phyloP scores from a whole-genome alignment of 2,329 filamentous ascomycete genomes.

The Microcyclospora pomicola region DNA sequence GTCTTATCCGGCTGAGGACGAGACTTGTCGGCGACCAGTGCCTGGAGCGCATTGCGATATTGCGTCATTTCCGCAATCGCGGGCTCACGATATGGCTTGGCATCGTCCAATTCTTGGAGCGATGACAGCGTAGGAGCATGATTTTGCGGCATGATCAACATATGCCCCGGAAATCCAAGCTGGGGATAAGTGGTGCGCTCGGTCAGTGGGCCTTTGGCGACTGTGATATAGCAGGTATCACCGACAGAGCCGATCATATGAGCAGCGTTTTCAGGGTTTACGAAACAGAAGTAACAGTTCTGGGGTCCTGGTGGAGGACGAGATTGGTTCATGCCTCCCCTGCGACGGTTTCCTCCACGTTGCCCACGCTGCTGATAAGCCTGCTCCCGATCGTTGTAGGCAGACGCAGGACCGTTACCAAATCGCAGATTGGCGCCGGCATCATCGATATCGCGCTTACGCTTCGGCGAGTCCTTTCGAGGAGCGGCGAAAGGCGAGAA shows the following conservation, averaged over 20 bases:
- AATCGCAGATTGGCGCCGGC: conserved; percentile 34
- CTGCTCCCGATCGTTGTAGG: conserved; percentile 20
- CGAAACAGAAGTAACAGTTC: conserved; percentile 90
- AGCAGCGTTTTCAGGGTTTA: conserved; percentile 66
- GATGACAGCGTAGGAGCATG: conserved; percentile 60
- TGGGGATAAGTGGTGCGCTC: conserved; percentile 56
- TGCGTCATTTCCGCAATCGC: conserved; percentile 56
- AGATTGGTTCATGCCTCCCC: conserved; percentile 23
- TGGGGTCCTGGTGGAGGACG: conserved; percentile 40
- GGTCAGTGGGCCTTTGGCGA: conserved; percentile 78
- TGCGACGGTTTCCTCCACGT: conserved; percentile 17
- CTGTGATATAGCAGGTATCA: conserved; percentile 75
- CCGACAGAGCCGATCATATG: conserved; percentile 88
- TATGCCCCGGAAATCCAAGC: conserved; percentile 66
- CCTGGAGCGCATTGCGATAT: conserved; percentile 64
- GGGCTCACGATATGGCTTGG: too few relatives aligned
- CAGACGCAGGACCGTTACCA: conserved; percentile 25
- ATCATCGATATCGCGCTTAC: conserved; percentile 22
- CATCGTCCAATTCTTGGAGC: neutral
- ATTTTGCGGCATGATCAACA: conserved; percentile 78
- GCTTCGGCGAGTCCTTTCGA: conserved; percentile 34
- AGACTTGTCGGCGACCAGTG: conserved; percentile 46
- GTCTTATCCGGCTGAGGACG: conserved; percentile 18
- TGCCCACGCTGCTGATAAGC: conserved; percentile 21
- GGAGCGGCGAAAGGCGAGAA: conserved; percentile 53